Evolutionary conservation across 1,284 basidiomycete species (phyloP).

Genomic region (Heterobasidion irregulare): DNA sequence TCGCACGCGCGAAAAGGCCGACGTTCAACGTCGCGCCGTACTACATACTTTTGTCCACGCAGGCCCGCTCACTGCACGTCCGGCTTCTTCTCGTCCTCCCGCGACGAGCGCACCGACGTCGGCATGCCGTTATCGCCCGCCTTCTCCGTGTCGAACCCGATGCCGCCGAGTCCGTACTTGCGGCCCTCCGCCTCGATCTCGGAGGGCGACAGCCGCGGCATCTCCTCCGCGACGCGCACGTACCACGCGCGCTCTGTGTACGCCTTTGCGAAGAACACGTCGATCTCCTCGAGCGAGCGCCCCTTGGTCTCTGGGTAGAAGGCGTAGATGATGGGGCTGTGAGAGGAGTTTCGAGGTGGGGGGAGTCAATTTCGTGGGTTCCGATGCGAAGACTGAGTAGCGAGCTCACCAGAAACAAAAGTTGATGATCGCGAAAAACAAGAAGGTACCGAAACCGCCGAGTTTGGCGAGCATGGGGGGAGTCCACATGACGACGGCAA

Average conservation of each 20-base stretch:
- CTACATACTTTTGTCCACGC: neutral
- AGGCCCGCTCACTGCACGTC: neutral
- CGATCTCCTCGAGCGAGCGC: neutral
- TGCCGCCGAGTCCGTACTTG: neutral
- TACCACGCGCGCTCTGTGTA: neutral
- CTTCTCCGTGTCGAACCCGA: neutral
- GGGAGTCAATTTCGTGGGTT: neutral
- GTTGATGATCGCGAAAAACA: neutral
- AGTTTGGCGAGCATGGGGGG: neutral
- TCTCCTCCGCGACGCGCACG: neutral
- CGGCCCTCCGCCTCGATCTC: neutral
- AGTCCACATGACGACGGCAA: neutral
- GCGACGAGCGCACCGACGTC: neutral
- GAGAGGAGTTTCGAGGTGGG: too few species aligned
- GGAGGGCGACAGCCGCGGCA: neutral
- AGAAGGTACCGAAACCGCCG: neutral
- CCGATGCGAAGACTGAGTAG: neutral
- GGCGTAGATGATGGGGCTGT: neutral
- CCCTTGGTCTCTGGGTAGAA: neutral
- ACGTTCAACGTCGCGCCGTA: too few species aligned
- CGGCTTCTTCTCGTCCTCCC: neutral
- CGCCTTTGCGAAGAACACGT: neutral
- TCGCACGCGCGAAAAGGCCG: too few species aligned
- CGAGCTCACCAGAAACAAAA: neutral
- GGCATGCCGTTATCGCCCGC: too few species aligned